Conservation (phyloP, 768 basidiomycete species). For the Leccinum obscurum region DNA sequence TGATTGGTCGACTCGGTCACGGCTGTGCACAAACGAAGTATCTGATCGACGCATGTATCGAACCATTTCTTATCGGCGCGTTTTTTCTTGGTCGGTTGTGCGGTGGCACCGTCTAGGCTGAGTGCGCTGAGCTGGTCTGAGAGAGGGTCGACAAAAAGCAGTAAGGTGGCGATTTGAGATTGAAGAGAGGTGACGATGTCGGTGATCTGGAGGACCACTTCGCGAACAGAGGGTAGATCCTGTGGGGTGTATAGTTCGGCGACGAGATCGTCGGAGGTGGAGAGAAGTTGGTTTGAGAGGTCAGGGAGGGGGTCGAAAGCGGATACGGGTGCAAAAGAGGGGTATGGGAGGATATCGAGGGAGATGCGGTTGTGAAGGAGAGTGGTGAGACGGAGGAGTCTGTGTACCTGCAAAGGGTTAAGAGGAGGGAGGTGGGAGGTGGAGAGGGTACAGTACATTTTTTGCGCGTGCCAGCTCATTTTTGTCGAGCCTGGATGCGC, state of each 20-base stretch:
- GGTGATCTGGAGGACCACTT: slow-evolving; percentile 41
- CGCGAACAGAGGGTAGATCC: slow-evolving; percentile 41
- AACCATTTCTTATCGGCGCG: slow-evolving; percentile 59
- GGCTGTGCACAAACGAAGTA: slow-evolving; percentile 43
- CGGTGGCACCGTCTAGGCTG: slow-evolving; percentile 12
- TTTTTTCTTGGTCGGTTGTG: slow-evolving; percentile 21
- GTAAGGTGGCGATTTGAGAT: slow-evolving; percentile 28
- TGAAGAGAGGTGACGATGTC: slow-evolving; percentile 40
- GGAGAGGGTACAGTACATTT: slow-evolving; percentile 43
- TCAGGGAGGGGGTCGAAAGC: slow-evolving; percentile 53
- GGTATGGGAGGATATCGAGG: slow-evolving; percentile 46
- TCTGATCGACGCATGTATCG: slow-evolving; percentile 61
- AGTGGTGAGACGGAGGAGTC: slow-evolving; percentile 56
- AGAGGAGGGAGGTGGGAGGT: not conserved
- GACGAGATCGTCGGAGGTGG: slow-evolving; percentile 64
- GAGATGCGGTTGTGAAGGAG: slow-evolving; percentile 64
- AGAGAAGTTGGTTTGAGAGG: slow-evolving; percentile 51
- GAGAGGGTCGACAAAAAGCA: slow-evolving; percentile 26
- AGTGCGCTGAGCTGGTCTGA: slow-evolving; percentile 25
- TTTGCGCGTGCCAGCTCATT: slow-evolving; percentile 58
- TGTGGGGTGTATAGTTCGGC: slow-evolving; percentile 69
- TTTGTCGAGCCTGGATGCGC: slow-evolving; percentile 44
- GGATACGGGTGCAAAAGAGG: slow-evolving; percentile 25
- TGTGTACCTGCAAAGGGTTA: slow-evolving; percentile 47
- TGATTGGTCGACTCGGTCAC: slow-evolving; percentile 28